Evolutionary conservation across 1,284 basidiomycete species (phyloP), one percentile per base, ranked within the genome.

Genomic region (Gymnopus androsaceus): DNA sequence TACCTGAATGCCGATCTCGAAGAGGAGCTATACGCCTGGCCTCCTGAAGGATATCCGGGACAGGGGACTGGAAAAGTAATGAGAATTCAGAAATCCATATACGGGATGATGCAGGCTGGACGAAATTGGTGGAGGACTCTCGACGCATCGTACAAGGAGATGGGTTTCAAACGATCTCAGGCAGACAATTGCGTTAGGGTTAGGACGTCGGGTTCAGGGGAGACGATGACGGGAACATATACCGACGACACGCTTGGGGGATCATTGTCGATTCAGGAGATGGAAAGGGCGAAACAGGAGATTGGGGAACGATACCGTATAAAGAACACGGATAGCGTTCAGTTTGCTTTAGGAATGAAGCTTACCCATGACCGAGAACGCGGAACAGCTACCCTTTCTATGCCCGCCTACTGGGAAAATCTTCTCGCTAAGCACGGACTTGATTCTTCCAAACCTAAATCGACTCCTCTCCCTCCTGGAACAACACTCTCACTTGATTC

Each of bases 91-190:
- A 70, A 71, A 47, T 56, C 66, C 8, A 25, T 75, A 1, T 75
- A 74, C 64, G 66, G 70, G 1, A 61, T 71, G 0, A 68, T 69
- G 46, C 69, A 74, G 58, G 66, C 64, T 14, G 64, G 63, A 25
- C 58, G 61, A 14, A 42, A 57, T 4, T 74, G 70, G 70, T 55
- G 67, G 37, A 54, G 58, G 44, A 66, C 63, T 28, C 54, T 72
- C 0, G 40, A 65, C 30, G 14, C 42, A 2, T 50, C 41, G 5
- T 54, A 45, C 25, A 19, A 34, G 17, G 40, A 36, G 3, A 9
- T 30, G 27, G 49, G 49, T 3, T 51, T 42, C 30, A 7, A 17
- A 14, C 31, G 21, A n/a, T 56, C 48, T 7, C 21, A 51, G 23
- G 54, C 47, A 3, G 54, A 55, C 34, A 49, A 48, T 12, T 50